phyloP scores from a whole-genome alignment of 2,329 filamentous ascomycete species.

The Monosporascus sp. region DNA sequence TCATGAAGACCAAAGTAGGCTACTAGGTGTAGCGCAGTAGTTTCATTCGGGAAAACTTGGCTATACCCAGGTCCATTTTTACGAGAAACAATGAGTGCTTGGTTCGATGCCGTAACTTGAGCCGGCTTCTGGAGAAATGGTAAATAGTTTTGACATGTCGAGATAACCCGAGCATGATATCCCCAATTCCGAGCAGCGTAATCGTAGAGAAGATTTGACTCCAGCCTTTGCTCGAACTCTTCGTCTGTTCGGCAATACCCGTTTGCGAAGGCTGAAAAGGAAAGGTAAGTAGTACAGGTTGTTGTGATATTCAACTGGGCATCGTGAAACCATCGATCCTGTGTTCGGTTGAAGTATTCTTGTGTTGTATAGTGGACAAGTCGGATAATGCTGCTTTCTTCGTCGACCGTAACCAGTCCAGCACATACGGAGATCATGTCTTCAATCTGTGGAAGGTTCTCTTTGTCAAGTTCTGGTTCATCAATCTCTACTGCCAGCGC shows the following conservation, averaged over 20 bases:
- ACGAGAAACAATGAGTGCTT: neutral
- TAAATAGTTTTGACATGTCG: neutral
- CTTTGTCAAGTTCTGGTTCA: constrained; percentile 23
- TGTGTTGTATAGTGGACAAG: constrained; percentile 41
- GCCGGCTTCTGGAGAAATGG: neutral
- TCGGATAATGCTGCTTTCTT: constrained; percentile 31
- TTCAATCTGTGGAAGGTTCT: constrained; percentile 24
- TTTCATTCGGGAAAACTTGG: too few species aligned
- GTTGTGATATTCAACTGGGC: constrained; percentile 21
- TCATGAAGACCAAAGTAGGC: too few species aligned
- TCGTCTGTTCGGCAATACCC: neutral
- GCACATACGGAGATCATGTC: constrained; percentile 30
- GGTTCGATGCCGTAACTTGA: neutral
- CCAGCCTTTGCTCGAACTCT: constrained; percentile 1
- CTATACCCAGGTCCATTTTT: too few species aligned
- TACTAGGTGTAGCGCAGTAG: too few species aligned
- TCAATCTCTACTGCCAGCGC: constrained; percentile 32
- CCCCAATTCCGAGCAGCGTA: constrained; percentile 10
- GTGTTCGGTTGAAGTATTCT: constrained; percentile 33
- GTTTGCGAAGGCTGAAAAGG: constrained; percentile 14
- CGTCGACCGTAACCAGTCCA: constrained; percentile 34
- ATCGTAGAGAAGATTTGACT: constrained; percentile 1
- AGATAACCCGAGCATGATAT: neutral
- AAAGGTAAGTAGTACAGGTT: constrained; percentile 31
- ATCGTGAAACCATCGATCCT: constrained; percentile 23